phyloP scores from a whole-genome alignment of 805 yeast genomes.

The Priceomyces carsonii region DNA sequence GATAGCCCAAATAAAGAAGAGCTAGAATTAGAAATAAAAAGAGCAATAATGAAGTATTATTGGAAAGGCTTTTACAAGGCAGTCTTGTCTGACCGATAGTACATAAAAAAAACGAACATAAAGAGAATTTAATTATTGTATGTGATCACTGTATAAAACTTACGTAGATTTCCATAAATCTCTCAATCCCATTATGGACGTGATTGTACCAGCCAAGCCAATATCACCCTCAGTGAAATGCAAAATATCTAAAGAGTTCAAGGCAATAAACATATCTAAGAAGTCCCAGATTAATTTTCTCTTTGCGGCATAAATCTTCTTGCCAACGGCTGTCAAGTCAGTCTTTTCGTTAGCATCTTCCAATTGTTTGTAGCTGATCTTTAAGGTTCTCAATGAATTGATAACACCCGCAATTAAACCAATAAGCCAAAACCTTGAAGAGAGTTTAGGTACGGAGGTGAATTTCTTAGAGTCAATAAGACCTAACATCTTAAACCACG shows the following conservation, averaged over 20 bases:
- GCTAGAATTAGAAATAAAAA: slow-evolving; percentile 24
- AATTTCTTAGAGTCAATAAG: slow-evolving; percentile 50
- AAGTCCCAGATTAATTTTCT: slow-evolving; percentile 75
- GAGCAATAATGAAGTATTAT: slow-evolving; percentile 26
- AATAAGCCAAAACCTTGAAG: slow-evolving; percentile 75
- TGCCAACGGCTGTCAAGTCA: slow-evolving; percentile 37
- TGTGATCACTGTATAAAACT: not conserved
- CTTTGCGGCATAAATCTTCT: slow-evolving; percentile 50
- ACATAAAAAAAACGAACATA: slow-evolving; percentile 1
- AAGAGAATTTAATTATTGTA: not conserved
- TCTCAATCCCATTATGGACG: slow-evolving; percentile 75
- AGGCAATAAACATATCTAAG: slow-evolving; percentile 73
- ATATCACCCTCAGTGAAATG: slow-evolving; percentile 74
- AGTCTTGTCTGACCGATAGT: not conserved
- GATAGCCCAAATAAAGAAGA: slow-evolving; percentile 12
- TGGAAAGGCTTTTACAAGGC: slow-evolving; percentile 37
- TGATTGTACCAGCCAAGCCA: slow-evolving; percentile 81
- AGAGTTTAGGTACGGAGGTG: slow-evolving; percentile 53
- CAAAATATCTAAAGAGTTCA: slow-evolving; percentile 62
- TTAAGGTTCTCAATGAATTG: slow-evolving; percentile 55
- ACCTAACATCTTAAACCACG: slow-evolving; percentile 61
- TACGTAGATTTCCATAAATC: slow-evolving; percentile 55
- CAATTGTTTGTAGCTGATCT: slow-evolving; percentile 43
- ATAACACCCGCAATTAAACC: slow-evolving; percentile 65
- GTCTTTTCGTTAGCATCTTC: slow-evolving; percentile 22